These are phyloP conservation scores for Amanita phalloides DNA, from an alignment of 768 basidiomycete genomes.

Conservation along the genomic window DNA sequence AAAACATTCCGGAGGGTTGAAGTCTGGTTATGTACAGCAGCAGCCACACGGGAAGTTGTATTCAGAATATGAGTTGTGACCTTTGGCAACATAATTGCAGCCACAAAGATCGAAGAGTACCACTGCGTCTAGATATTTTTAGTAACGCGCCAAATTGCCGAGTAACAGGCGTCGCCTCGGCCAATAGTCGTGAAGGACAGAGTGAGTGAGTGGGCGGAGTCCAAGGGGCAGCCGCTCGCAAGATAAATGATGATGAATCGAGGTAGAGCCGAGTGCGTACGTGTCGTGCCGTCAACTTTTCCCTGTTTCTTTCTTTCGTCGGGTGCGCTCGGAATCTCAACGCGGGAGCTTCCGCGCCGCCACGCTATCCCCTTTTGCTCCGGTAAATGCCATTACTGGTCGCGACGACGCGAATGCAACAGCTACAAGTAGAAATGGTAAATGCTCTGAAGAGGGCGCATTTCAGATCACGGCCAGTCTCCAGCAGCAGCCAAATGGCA, in stretches of 20 bases:
- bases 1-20: constrained; percentile 70
- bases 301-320: not conserved
- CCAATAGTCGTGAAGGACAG: not conserved
- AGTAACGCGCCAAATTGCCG: not conserved
- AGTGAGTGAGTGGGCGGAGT: too few relatives aligned
- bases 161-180: not conserved
- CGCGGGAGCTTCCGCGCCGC: too few relatives aligned
- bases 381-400: too few relatives aligned
- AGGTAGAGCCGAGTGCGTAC: not conserved
- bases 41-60: constrained; percentile 66
- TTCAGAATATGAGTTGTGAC: constrained; percentile 72
- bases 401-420: too few relatives aligned
- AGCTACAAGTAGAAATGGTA: too few relatives aligned
- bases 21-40: constrained; percentile 63
- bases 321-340: not conserved
- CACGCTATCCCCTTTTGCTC: too few relatives aligned
- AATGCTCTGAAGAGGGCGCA: too few relatives aligned
- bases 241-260: not conserved
- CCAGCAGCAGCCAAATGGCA: too few relatives aligned
- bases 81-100: constrained; percentile 62
- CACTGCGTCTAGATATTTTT: not conserved
- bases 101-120: not conserved
- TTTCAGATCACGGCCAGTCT: too few relatives aligned
- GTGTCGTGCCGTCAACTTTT: not conserved
- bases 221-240: not conserved